Evolutionary conservation across 2,329 filamentous ascomycete genomes (phyloP).

Genomic region (Claviceps sp.): DNA sequence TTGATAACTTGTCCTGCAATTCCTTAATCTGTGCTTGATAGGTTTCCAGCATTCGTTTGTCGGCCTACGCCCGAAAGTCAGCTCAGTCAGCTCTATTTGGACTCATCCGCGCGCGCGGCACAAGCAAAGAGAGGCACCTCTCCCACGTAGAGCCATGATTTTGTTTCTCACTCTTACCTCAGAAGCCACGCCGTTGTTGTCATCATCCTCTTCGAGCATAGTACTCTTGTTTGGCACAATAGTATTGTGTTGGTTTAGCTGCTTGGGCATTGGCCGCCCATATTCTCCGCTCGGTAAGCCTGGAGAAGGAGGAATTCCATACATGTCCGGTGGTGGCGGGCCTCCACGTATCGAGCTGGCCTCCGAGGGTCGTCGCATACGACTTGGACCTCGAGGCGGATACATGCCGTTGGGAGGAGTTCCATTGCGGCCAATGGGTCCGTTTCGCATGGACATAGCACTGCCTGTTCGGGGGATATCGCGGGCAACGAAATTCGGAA

Average conservation of each 20-base stretch:
- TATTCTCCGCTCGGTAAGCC: slow-evolving; percentile 48
- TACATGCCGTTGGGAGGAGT: slow-evolving; percentile 45
- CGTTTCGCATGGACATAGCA: slow-evolving; percentile 47
- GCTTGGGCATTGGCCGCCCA: slow-evolving; percentile 69
- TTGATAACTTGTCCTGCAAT: slow-evolving; percentile 58
- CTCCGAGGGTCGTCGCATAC: slow-evolving; percentile 45
- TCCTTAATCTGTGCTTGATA: slow-evolving; percentile 66
- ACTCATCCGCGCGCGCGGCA: not conserved
- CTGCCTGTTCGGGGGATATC: slow-evolving; percentile 59
- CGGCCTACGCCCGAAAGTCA: slow-evolving; percentile 30
- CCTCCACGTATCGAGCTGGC: slow-evolving; percentile 43
- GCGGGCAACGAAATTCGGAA: slow-evolving; percentile 61
- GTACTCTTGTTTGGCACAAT: slow-evolving; percentile 97
- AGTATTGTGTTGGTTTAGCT: slow-evolving; percentile 78
- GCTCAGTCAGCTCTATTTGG: not conserved
- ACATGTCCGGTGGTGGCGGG: slow-evolving; percentile 29
- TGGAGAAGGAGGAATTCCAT: slow-evolving; percentile 46
- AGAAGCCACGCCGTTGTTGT: slow-evolving; percentile 28
- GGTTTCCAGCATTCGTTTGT: slow-evolving; percentile 63
- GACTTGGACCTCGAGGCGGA: slow-evolving; percentile 37
- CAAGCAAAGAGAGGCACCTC: not conserved
- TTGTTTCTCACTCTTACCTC: slow-evolving; percentile 22
- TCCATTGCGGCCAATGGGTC: slow-evolving; percentile 43
- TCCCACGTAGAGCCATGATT: not conserved
- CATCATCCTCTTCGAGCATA: slow-evolving; percentile 91